Conservation (phyloP, 148 eudicot genomes). For the Arctostaphylos glauca region DNA sequence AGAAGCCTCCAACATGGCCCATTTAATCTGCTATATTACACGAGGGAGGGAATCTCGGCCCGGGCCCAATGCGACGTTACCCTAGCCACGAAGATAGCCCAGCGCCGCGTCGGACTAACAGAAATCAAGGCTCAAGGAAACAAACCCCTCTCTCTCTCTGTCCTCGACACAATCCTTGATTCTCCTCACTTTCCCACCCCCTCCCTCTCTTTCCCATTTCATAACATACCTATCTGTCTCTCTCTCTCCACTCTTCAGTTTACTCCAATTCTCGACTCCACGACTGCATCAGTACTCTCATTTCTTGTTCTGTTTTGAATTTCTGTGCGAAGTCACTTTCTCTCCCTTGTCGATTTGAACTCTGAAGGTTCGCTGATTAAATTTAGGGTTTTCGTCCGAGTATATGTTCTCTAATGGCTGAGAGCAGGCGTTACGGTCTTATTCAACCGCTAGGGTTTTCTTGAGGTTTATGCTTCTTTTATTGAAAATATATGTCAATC, state of each 20-base stretch:
- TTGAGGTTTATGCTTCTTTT: background rate
- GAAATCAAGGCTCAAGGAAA: background rate
- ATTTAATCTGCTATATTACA: too few relatives aligned
- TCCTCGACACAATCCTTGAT: background rate
- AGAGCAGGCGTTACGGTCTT: background rate
- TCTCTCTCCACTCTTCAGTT: background rate
- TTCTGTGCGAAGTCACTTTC: background rate
- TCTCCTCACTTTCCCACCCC: background rate
- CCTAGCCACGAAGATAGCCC: background rate
- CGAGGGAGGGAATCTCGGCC: too few relatives aligned
- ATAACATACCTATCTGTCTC: background rate
- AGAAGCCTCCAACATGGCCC: too few relatives aligned
- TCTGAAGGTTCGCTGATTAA: background rate
- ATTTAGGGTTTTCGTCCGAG: background rate
- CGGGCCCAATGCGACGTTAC: too few relatives aligned
- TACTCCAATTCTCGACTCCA: too few relatives aligned
- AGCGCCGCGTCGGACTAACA: background rate
- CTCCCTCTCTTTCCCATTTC: background rate
- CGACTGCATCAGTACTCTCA: too few relatives aligned
- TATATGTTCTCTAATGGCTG: conserved; percentile 11
- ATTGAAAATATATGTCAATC: background rate
- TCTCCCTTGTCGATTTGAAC: background rate
- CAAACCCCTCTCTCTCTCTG: too few relatives aligned
- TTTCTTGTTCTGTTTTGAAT: too few relatives aligned
- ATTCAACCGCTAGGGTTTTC: background rate